phyloP scores from a whole-genome alignment of 768 basidiomycete species.

The Wakefieldia striispora region DNA sequence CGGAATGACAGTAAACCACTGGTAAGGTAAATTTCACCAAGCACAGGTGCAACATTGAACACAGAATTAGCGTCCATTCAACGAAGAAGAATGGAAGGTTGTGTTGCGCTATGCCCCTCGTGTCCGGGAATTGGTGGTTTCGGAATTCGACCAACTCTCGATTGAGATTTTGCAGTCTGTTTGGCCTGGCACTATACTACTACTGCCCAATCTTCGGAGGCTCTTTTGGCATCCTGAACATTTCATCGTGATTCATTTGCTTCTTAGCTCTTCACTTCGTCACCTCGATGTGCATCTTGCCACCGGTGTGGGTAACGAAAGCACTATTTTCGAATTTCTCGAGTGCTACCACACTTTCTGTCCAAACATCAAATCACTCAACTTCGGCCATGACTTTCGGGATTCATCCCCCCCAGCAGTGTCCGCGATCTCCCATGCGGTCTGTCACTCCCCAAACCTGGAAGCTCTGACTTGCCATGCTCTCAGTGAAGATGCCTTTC shows the following conservation, averaged over 20 bases:
- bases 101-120: conserved; percentile 7
- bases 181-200: neutral
- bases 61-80: neutral
- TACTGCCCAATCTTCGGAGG: conserved; percentile 10
- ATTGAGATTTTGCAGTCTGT: conserved; percentile 1
- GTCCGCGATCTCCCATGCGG: conserved; percentile 1
- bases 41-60: neutral
- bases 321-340: conserved; percentile 2
- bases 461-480: neutral
- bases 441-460: conserved; percentile 1
- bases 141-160: neutral
- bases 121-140: conserved; percentile 3
- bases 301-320: neutral
- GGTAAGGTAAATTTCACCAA: neutral
- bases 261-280: conserved; percentile 10
- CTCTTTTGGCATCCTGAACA: neutral
- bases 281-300: conserved; percentile 6
- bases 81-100: conserved; percentile 1
- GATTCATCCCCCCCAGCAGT: no score
- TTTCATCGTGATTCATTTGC: conserved; percentile 3
- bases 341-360: conserved; percentile 3
- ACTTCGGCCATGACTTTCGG: neutral
- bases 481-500: conserved; percentile 2
- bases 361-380: conserved; percentile 7
- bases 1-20: neutral